phyloP scores from a whole-genome alignment of 2,329 filamentous ascomycete genomes.

The Neofusicoccum sp. region DNA sequence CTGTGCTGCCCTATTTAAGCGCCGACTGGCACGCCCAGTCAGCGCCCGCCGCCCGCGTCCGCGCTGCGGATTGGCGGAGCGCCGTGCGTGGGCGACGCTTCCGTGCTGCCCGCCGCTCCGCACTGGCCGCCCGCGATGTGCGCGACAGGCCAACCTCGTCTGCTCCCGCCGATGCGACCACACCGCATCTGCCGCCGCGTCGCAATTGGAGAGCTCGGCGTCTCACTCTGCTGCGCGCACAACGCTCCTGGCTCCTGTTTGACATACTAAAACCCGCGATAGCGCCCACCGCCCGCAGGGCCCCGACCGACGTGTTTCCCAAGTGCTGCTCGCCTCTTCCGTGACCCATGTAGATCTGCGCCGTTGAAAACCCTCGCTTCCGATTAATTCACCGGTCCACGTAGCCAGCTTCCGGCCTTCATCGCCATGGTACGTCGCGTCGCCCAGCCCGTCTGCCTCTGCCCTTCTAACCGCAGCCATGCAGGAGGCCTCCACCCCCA shows the following conservation, averaged over 20 bases:
- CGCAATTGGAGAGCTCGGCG: conserved; percentile 10
- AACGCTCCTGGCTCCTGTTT: neutral
- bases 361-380: conserved; percentile 14
- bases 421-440: conserved; percentile 33
- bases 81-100: neutral
- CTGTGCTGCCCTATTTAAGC: conserved; percentile 37
- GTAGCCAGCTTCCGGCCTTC: conserved; percentile 2
- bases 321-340: neutral
- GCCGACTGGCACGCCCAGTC: conserved; percentile 32
- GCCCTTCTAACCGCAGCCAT: neutral
- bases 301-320: conserved; percentile 12
- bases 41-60: conserved; percentile 28
- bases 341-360: conserved; percentile 20
- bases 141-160: neutral
- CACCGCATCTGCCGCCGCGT: conserved; percentile 11
- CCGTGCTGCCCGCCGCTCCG: conserved; percentile 6
- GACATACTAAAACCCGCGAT: conserved; percentile 19
- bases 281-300: conserved; percentile 16
- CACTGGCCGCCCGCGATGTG: neutral
- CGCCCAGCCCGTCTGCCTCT: neutral
- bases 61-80: conserved; percentile 34
- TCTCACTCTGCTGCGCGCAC: conserved; percentile 2
- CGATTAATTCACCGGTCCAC: conserved; percentile 4
- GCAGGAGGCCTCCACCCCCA: conserved; percentile 30
- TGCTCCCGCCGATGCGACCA: conserved; percentile 7